phyloP scores from a whole-genome alignment of 129 eudicot genomes.

The Chrysanthemum seticuspe region DNA sequence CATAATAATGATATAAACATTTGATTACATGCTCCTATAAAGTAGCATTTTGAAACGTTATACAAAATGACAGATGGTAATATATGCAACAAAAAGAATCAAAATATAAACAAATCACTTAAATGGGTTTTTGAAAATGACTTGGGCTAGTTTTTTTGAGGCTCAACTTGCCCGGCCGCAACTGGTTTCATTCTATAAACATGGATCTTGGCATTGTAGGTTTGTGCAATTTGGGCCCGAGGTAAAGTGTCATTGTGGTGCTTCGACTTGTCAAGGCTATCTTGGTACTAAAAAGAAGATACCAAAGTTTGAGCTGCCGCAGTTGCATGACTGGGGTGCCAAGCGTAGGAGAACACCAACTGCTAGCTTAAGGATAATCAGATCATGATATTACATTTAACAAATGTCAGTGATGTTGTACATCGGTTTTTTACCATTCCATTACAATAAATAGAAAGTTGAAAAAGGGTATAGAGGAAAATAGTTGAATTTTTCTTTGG shows the following conservation, averaged over 20 bases:
- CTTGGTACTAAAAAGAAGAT: constrained; percentile 70
- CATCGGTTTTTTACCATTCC: constrained; percentile 19
- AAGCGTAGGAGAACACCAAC: constrained; percentile 64
- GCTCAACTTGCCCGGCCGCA: too few relatives aligned
- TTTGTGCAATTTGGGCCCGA: constrained; percentile 92
- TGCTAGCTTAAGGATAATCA: constrained; percentile 17
- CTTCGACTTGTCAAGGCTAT: constrained; percentile 74
- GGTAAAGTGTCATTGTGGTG: constrained; percentile 86
- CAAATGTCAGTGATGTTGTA: constrained; percentile 31
- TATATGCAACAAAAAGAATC: background rate
- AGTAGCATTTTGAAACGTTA: too few relatives aligned
- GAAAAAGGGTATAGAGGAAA: constrained; percentile 31
- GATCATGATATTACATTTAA: constrained; percentile 22
- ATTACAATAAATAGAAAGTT: constrained; percentile 22
- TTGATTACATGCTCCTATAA: too few relatives aligned
- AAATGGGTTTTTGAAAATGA: too few relatives aligned
- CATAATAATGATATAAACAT: background rate
- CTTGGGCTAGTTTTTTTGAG: too few relatives aligned
- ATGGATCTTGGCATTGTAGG: constrained; percentile 31
- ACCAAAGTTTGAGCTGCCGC: constrained; percentile 25
- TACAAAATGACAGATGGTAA: background rate
- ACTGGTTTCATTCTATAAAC: too few relatives aligned
- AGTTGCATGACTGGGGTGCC: constrained; percentile 57
- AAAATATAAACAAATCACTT: background rate
- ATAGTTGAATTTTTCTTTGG: constrained; percentile 4